Base-by-base conservation (phyloP, 2,329 filamentous ascomycete species). In the Alternaria tenuissima region DNA sequence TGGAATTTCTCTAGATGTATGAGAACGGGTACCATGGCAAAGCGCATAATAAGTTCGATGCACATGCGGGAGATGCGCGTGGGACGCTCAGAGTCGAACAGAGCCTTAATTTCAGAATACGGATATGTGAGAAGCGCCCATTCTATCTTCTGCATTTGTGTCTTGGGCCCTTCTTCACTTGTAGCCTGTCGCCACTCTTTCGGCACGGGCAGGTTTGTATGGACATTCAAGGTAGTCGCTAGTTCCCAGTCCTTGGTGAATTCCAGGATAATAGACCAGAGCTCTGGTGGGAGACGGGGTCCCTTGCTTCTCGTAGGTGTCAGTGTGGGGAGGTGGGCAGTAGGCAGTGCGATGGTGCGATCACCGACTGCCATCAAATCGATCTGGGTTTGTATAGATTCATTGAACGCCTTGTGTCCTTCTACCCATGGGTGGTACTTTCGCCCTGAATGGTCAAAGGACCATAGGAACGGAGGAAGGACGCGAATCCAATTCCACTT, bases 401-500 rank as follows among this genome's bases (percentile, higher is more conserved):
- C 86, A 24, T 92, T 81, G n/a, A 93, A 82, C 49, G 93, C 89
- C 61, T 89, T 88, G 72, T 92, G 87, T 3, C 85, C 84, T 47
- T 84, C 81, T 30, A 56, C 24, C 85, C 85, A 87, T 0, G 83
- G 81, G 30, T 81, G 75, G 36, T 84, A 77, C 55, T 83, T 80
- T 64, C 84, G 84, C 55, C 82, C 81, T 7, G 52, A 78, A 82
- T 64, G 65, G 34, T 91, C 88, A 74, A 92, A 95, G 66, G 89
- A 87, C 92, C 92, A 97, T 16, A 96, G 79, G 34, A 96, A 88
- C 0, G 94, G 93, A 42, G 91, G 85, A 76, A 97, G 85, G 43
- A 95, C 88, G 63, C 90, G 87, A 53, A 97, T 87, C 92, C 93
- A 97, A 54, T 89, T 89, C 92, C 92, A 96, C 76, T 93, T 94